A percentile compares a stretch with the other conserved stretches of the same genome.
Evolutionary conservation across 1,139 yeast species (phyloP).

Genomic region (Scheffersomyces parashehatae): DNA sequence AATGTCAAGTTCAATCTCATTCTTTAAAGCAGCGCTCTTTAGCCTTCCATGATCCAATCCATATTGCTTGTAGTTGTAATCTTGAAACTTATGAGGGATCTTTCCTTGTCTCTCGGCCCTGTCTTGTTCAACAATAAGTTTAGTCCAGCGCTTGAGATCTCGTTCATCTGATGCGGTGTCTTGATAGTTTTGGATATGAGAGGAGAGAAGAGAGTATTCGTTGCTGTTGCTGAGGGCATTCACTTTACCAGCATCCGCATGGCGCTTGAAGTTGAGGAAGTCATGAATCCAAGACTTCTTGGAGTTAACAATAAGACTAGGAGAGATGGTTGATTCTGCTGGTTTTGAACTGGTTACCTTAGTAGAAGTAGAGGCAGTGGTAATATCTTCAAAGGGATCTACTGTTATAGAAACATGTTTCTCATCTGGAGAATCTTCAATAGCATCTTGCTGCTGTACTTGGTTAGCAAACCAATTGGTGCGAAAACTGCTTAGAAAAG

Average conservation of each 20-base stretch:
- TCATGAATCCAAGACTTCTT: constrained; percentile 19
- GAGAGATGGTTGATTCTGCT: neutral
- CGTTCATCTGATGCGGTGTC: constrained; percentile 22
- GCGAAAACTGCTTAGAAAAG: neutral
- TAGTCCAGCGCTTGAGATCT: constrained; percentile 28
- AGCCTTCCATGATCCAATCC: constrained; percentile 4
- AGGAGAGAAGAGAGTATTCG: constrained; percentile 3
- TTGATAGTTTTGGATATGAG: constrained; percentile 24
- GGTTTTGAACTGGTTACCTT: neutral
- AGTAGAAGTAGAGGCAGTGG: neutral
- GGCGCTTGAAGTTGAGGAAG: constrained; percentile 10
- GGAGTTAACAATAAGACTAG: constrained; percentile 6
- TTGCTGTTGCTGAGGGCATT: neutral
- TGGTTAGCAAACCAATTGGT: neutral
- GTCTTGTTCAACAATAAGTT: constrained; percentile 17
- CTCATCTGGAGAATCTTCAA: neutral
- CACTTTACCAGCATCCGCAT: neutral
- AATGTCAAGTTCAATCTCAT: constrained; percentile 20
- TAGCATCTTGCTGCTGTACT: neutral
- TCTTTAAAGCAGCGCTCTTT: neutral
- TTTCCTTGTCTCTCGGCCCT: constrained; percentile 4
- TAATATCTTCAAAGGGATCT: neutral
- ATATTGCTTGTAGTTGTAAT: constrained; percentile 11
- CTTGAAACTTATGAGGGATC: constrained; percentile 5
- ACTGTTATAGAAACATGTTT: neutral